Conservation (phyloP, 306 rosid species). For the Betula pendula region DNA sequence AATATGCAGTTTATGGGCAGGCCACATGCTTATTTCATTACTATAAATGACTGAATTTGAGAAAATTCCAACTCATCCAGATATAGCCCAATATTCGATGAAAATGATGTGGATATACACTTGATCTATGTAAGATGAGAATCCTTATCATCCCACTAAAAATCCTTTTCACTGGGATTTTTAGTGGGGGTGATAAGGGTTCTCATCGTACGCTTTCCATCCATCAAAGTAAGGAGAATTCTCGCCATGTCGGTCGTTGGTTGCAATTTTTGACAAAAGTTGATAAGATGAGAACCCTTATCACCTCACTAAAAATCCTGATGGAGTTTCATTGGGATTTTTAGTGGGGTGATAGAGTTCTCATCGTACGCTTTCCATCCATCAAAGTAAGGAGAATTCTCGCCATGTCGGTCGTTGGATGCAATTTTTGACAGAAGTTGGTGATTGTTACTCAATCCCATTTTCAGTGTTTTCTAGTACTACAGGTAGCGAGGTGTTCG, state of each 20-base stretch:
- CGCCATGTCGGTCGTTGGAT: conserved; percentile 70
- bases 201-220: conserved; percentile 74
- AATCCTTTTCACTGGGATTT: no score
- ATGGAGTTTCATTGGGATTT: no score
- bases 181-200: conserved; percentile 71
- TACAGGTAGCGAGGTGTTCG: neutral
- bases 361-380: conserved; percentile 87
- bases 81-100: neutral
- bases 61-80: conserved; percentile 9
- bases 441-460: no score
- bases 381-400: conserved; percentile 75
- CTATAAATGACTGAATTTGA: conserved; percentile 15
- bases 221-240: conserved; percentile 83
- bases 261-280: conserved; percentile 73
- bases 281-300: no score
- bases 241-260: conserved; percentile 74
- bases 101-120: neutral
- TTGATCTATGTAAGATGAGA: no score
- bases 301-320: no score
- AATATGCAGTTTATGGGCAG: neutral
- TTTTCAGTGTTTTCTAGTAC: conserved; percentile 7
- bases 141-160: no score
- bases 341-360: conserved; percentile 67
- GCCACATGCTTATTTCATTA: neutral
- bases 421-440: conserved; percentile 76